phyloP scores from a whole-genome alignment of 257 asterid genomes.

The Jaltomata sinuosa region DNA sequence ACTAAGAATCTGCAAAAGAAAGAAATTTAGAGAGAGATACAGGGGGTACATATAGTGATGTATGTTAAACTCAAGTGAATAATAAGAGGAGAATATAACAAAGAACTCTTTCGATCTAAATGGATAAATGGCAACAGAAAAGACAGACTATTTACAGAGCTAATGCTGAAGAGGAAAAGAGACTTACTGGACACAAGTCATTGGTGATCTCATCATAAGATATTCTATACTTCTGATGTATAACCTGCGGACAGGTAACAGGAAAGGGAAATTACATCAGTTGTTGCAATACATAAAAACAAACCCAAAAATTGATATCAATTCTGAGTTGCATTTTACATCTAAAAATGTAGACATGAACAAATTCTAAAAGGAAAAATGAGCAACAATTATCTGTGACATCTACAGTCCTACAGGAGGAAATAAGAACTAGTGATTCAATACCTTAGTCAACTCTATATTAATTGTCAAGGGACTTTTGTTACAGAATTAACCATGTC shows the following conservation, averaged over 20 bases:
- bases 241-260: conserved; percentile 49
- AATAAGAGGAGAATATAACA: not conserved
- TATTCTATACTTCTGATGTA: conserved; percentile 96
- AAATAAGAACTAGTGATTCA: not conserved
- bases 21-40: not conserved
- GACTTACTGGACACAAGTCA: conserved; percentile 96
- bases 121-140: not conserved
- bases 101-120: not conserved
- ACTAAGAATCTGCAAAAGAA: conserved; percentile 62
- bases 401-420: not conserved
- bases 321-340: not conserved
- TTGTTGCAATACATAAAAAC: not conserved
- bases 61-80: not conserved
- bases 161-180: not conserved
- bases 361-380: not conserved
- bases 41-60: not conserved
- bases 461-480: not conserved
- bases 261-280: conserved; percentile 2
- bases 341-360: not conserved
- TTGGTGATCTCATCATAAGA: conserved; percentile 91
- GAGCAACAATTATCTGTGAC: not conserved
- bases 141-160: not conserved
- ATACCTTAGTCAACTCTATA: not conserved
- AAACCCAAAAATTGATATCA: not conserved
- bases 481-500: not conserved